phyloP scores from a whole-genome alignment of 371 early-diverging fungal genomes.

The Apophysomyces ossiformis region DNA sequence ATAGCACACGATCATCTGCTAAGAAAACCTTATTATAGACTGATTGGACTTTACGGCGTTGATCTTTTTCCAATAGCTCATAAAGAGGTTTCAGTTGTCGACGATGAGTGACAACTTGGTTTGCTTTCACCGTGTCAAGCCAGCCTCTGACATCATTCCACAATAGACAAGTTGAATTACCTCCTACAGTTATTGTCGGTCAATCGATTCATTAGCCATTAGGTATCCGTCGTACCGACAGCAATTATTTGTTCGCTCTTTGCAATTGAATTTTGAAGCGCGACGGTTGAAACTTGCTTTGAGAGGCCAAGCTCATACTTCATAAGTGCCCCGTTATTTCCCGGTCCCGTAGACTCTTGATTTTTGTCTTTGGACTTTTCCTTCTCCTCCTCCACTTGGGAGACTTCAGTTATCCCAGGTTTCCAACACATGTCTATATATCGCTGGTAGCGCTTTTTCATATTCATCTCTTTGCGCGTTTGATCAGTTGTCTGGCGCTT shows the following conservation, averaged over 20 bases:
- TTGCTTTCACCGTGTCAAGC: background rate
- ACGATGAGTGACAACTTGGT: background rate
- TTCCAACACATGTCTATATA: too few relatives aligned
- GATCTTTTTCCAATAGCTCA: background rate
- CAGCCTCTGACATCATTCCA: slow-evolving; percentile 1
- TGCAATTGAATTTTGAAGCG: background rate
- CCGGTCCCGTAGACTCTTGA: background rate
- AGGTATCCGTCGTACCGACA: background rate
- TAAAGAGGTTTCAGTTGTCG: background rate
- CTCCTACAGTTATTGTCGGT: background rate
- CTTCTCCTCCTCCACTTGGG: too few relatives aligned
- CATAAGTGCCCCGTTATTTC: background rate
- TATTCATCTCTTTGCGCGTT: too few relatives aligned
- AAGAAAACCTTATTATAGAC: background rate
- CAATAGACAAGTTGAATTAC: background rate
- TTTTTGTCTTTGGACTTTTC: background rate
- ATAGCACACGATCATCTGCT: background rate
- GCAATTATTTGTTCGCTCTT: background rate
- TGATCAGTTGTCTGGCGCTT: too few relatives aligned
- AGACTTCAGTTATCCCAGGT: too few relatives aligned
- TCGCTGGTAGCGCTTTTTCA: too few relatives aligned
- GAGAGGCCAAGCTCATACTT: background rate
- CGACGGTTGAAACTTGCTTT: background rate
- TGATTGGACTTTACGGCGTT: background rate
- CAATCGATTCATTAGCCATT: background rate